A percentile compares a stretch with the other conserved stretches of the same genome.
These are phyloP conservation scores for Tuber borchii DNA, from an alignment of 495 filamentous ascomycete species.

Conservation along the genomic window DNA sequence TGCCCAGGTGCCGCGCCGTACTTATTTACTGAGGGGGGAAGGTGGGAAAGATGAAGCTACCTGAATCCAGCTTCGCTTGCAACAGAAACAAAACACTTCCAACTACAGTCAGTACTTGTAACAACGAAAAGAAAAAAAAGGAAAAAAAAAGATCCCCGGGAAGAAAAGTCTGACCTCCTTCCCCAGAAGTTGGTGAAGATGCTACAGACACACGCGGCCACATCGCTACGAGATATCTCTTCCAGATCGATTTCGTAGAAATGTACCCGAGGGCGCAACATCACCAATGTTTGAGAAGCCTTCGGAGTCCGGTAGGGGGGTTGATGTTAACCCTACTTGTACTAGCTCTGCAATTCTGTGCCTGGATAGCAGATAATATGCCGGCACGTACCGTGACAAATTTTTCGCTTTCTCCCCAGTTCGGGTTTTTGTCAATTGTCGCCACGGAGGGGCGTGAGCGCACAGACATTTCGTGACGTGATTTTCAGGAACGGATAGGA, in stretches of 20 bases:
- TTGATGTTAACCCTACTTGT: no score
- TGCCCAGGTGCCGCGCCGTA: not conserved
- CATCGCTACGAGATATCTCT: no score
- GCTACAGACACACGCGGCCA: no score
- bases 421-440: not conserved
- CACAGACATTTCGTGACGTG: not conserved
- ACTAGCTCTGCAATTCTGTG: no score
- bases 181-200: no score
- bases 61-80: not conserved
- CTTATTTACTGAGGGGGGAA: not conserved
- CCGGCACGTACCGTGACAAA: not conserved
- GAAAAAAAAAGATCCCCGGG: not conserved
- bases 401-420: not conserved
- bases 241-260: not conserved
- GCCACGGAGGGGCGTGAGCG: not conserved
- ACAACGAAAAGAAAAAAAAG: no score
- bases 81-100: not conserved
- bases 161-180: no score
- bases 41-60: no score
- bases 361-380: no score
- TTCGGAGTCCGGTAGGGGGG: no score
- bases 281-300: not conserved
- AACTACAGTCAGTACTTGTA: not conserved
- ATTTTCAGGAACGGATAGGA: constrained; percentile 12
- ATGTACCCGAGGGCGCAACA: no score